Evolutionary conservation across 441 rosid species (phyloP).

Genomic region (Melastoma candidum): DNA sequence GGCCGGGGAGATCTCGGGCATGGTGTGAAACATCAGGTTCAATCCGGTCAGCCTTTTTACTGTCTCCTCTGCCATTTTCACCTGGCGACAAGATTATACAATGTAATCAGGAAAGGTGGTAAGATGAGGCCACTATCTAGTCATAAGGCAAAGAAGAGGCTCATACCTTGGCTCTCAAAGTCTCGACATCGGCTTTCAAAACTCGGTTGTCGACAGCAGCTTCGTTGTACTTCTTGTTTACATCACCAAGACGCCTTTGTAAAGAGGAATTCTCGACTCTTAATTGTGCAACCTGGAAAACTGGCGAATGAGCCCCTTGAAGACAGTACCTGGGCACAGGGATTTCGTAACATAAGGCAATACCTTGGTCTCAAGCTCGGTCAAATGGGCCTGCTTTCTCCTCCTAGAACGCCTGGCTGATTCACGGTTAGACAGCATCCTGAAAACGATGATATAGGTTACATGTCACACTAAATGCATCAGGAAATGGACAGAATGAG

Average conservation of each 20-base stretch:
- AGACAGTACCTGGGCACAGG: not conserved
- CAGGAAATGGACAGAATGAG: no score
- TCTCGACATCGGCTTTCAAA: slow-evolving; percentile 61
- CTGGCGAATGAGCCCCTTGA: not conserved
- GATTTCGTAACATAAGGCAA: not conserved
- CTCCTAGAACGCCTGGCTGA: slow-evolving; percentile 69
- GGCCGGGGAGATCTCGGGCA: slow-evolving; percentile 36
- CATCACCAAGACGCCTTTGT: slow-evolving; percentile 39
- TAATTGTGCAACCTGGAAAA: slow-evolving; percentile 43
- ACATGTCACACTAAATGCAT: not conserved
- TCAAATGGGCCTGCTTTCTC: slow-evolving; percentile 66
- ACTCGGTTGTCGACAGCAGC: slow-evolving; percentile 68
- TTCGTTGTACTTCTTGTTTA: slow-evolving; percentile 49
- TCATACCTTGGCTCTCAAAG: slow-evolving; percentile 54
- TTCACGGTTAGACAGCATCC: slow-evolving; percentile 72
- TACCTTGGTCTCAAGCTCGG: slow-evolving; percentile 67
- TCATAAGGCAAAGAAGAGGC: not conserved
- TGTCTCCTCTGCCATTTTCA: slow-evolving; percentile 61
- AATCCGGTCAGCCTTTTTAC: slow-evolving; percentile 56
- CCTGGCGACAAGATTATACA: slow-evolving; percentile 24
- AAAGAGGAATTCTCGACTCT: slow-evolving; percentile 51
- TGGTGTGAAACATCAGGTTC: slow-evolving; percentile 37
- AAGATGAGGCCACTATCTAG: not conserved
- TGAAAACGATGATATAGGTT: slow-evolving; percentile 17
- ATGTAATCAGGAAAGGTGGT: not conserved